Conservation (phyloP, 1,139 yeast species). For the Hanseniaspora uvarum region DNA sequence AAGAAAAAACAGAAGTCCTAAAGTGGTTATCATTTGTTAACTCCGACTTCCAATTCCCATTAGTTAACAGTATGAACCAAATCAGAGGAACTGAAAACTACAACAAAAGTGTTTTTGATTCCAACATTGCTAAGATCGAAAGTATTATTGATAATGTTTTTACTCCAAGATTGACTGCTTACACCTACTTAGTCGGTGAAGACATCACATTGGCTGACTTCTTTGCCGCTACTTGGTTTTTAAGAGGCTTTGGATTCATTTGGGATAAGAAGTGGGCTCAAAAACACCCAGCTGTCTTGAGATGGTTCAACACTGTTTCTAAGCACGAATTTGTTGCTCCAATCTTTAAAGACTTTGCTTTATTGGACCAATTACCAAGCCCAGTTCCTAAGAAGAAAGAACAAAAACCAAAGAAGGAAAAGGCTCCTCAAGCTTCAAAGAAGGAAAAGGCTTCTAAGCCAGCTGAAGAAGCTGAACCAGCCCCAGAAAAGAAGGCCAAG, state of each 20-base stretch:
- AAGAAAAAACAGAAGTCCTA: slow-evolving; percentile 57
- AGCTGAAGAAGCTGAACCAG: slow-evolving; percentile 22
- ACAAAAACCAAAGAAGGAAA: slow-evolving; percentile 39
- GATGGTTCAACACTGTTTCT: slow-evolving; percentile 71
- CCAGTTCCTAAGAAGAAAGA: slow-evolving; percentile 75
- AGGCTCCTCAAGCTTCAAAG: slow-evolving; percentile 28
- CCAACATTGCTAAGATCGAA: slow-evolving; percentile 36
- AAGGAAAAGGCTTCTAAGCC: slow-evolving; percentile 28
- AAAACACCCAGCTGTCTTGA: slow-evolving; percentile 54
- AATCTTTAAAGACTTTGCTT: slow-evolving; percentile 39
- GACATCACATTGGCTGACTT: slow-evolving; percentile 72
- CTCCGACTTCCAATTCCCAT: slow-evolving; percentile 45
- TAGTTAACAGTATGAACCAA: slow-evolving; percentile 31
- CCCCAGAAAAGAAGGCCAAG: slow-evolving; percentile 46
- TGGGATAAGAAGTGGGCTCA: slow-evolving; percentile 63
- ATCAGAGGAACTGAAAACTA: slow-evolving; percentile 41
- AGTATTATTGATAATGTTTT: slow-evolving; percentile 34
- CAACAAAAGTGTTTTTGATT: slow-evolving; percentile 67
- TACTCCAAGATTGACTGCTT: slow-evolving; percentile 53
- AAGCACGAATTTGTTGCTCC: slow-evolving; percentile 46
- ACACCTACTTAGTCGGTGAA: slow-evolving; percentile 82
- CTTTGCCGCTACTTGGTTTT: slow-evolving; percentile 44
- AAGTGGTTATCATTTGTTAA: slow-evolving; percentile 66
- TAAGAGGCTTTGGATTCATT: slow-evolving; percentile 47
- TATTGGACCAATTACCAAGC: slow-evolving; percentile 46